A percentile compares a stretch with the other conserved stretches of the same genome.
Conservation (phyloP, 2,329 filamentous ascomycete genomes). For the Diaporthe batatas region DNA sequence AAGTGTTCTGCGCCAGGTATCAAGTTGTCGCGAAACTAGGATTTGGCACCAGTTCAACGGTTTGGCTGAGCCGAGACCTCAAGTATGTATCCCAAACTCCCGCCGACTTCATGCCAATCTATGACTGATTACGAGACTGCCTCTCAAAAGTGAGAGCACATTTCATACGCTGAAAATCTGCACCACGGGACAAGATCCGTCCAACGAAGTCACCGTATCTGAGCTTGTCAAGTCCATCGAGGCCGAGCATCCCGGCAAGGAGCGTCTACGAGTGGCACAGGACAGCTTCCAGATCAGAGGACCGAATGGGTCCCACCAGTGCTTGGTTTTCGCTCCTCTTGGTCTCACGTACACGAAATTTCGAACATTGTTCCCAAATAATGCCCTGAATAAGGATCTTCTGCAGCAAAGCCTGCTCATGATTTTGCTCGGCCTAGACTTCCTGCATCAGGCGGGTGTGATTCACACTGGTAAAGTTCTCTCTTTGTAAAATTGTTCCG, state of each 20-base stretch:
- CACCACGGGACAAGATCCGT: not conserved
- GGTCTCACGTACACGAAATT: not conserved
- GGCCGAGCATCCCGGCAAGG: not conserved
- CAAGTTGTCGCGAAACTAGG: not conserved
- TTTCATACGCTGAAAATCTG: not conserved
- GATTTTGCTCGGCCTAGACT: conserved; percentile 43
- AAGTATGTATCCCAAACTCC: not conserved
- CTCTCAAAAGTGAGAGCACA: not conserved
- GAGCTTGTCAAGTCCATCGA: not conserved
- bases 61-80: not conserved
- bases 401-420: conserved; percentile 36
- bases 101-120: not conserved
- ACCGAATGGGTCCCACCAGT: not conserved
- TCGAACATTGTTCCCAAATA: conserved; percentile 8
- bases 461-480: conserved; percentile 46
- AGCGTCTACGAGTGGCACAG: not conserved
- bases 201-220: not conserved
- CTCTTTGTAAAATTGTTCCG: too few species aligned
- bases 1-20: not conserved
- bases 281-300: not conserved
- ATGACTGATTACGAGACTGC: not conserved
- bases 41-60: not conserved
- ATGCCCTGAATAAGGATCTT: conserved; percentile 23
- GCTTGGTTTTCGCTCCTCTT: not conserved
- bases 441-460: conserved; percentile 43